Base-by-base conservation (phyloP, 176 grass and related monocot genomes). In the Thinopyrum elongatum region DNA sequence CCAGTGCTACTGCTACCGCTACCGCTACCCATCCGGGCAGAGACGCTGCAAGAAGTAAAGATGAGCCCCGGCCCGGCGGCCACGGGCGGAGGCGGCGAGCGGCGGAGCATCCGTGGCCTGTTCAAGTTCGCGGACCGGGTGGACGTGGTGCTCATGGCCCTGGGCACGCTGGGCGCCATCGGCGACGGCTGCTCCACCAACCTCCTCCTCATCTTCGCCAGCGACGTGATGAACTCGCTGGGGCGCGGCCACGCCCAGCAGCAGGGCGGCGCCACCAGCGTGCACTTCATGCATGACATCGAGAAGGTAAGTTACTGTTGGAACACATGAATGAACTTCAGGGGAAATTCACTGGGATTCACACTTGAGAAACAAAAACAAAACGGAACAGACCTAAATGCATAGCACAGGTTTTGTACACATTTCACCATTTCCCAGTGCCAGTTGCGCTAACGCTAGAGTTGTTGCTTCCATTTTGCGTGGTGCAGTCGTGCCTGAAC, bases 141-240 rank as follows among this genome's bases (percentile, higher is more conserved):
- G 57, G 96, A 98, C 71, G 79, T 92, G 15, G 6, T 94, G 74
- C 79, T 98, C 74, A 98, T 95, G 96, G 65, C 55, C 23, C 36
- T 98, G 63, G 96, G 96, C 81, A 94, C 94, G 28, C 82, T 95
- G 17, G 96, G 96, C 1, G 92, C 94, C 60, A 76, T 98, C 27
- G 96, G 88, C 60, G 96, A 98, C 79, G 96, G 96, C 21, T 98
- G 96, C 86, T 95, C 96, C 39, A 92, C 90, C 47, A 98, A 98
- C 70, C 91, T 89, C 58, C 93, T 98, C 39, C 92, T 98, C 76
- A 89, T 98, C 84, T 98, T 98, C 77, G 96, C 94, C 7, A 95
- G 93, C 90, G 85, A 90, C 65, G 90, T 98, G n/a, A 95, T 98
- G 92, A 98, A 98, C 84, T 91, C 86, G 69, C 86, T 98, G 33